A percentile compares a stretch with the other conserved stretches of the same genome.
phyloP scores from a whole-genome alignment of 192 early-diverging fungal species.

The Bifiguratus adelaidae region DNA sequence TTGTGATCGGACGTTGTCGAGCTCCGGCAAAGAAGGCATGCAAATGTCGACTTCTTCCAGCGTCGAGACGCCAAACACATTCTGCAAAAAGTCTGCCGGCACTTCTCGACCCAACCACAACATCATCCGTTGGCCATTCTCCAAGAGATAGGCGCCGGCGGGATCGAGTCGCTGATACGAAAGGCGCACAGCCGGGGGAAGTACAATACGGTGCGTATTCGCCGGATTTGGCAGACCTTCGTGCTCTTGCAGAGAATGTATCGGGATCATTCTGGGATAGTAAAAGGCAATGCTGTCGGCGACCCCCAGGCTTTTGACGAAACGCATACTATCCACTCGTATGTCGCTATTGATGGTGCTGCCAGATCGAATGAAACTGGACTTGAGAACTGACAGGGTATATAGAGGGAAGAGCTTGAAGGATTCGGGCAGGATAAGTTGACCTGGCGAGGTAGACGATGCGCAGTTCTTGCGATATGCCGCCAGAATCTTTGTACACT shows the following conservation, averaged over 20 bases:
- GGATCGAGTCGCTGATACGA: conserved; percentile 70
- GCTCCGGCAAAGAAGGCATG: conserved; percentile 41
- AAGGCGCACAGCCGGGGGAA: conserved; percentile 59
- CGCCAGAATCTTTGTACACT: conserved; percentile 80
- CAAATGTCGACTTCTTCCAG: conserved; percentile 54
- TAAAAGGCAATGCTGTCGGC: conserved; percentile 65
- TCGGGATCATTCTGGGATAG: conserved; percentile 67
- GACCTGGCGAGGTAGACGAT: conserved; percentile 76
- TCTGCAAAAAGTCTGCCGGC: conserved; percentile 46
- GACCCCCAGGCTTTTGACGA: conserved; percentile 67
- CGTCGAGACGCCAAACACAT: conserved; percentile 73
- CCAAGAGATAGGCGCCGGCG: conserved; percentile 73
- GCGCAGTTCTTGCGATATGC: conserved; percentile 91
- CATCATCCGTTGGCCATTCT: conserved; percentile 66
- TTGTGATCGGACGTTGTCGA: conserved; percentile 48
- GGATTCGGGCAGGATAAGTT: conserved; percentile 92
- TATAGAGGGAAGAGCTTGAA: conserved; percentile 92
- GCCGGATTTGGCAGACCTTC: conserved; percentile 15
- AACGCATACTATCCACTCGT: conserved; percentile 69
- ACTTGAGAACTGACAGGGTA: conserved; percentile 74
- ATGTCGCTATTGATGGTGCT: conserved; percentile 67
- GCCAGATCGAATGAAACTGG: conserved; percentile 30
- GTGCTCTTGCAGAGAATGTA: conserved; percentile 12
- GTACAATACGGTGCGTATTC: conserved; percentile 46
- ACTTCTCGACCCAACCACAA: conserved; percentile 84